These are phyloP conservation scores for Tephrocybe sp. DNA, from an alignment of 768 basidiomycete genomes.

Conservation along the genomic window DNA sequence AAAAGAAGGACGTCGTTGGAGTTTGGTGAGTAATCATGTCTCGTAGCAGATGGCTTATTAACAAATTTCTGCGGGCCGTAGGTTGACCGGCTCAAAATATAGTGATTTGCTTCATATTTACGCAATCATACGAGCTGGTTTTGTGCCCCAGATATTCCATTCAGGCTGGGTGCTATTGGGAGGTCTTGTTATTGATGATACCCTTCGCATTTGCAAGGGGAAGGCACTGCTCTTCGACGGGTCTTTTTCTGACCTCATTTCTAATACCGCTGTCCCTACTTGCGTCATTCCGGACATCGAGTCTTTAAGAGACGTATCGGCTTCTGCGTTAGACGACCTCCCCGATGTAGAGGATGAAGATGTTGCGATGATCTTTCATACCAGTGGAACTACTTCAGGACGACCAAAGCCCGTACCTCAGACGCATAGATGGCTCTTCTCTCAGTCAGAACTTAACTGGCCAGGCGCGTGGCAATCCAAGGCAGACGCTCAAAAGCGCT, in stretches of 20 bases:
- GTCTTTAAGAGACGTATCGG: background rate
- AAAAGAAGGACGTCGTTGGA: conserved; percentile 4
- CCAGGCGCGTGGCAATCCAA: conserved; percentile 7
- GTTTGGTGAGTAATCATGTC: background rate
- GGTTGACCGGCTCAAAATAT: conserved; percentile 5
- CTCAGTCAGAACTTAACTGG: conserved; percentile 7
- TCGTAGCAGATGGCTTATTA: background rate
- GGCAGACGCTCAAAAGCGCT: conserved; percentile 4
- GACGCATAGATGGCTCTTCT: conserved; percentile 8
- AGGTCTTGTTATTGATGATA: conserved; percentile 4
- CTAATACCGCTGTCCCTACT: conserved; percentile 1
- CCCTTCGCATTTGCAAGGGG: conserved; percentile 1
- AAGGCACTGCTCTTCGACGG: conserved; percentile 7
- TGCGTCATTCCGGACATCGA: background rate
- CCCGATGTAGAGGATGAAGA: conserved; percentile 3
- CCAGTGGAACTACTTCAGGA: conserved; percentile 10
- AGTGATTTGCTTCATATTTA: conserved; percentile 6
- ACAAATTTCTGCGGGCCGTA: background rate
- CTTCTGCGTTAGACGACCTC: background rate
- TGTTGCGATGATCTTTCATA: conserved; percentile 11
- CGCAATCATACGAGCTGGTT: conserved; percentile 5
- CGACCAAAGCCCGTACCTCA: conserved; percentile 10
- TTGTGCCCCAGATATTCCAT: conserved; percentile 8
- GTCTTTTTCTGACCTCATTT: conserved; percentile 1
- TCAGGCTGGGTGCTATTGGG: conserved; percentile 4